These are phyloP conservation scores for Starmerella riodocensis DNA, from an alignment of 805 yeast genomes.

Conservation along the genomic window DNA sequence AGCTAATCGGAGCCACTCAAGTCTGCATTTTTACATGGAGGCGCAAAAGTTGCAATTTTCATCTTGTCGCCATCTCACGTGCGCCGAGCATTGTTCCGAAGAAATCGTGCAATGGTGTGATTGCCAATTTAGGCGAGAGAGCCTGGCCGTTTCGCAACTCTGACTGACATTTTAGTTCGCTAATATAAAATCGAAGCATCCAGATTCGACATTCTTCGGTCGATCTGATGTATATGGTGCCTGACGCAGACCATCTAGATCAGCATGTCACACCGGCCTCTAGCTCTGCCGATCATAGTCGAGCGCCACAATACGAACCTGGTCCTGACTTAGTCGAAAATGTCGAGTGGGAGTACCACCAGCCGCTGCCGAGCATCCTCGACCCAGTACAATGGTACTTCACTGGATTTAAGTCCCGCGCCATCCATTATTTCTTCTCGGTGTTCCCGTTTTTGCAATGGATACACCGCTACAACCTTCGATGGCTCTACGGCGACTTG, in stretches of 20 bases:
- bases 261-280: too few species aligned
- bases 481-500: constrained; percentile 71
- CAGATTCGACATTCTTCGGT: too few species aligned
- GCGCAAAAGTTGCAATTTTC: not conserved
- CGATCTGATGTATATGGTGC: too few species aligned
- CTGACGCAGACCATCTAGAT: too few species aligned
- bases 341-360: constrained; percentile 13
- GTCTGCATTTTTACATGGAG: too few species aligned
- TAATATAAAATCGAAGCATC: too few species aligned
- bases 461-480: constrained; percentile 68
- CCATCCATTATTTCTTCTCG: constrained; percentile 41
- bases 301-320: constrained; percentile 2
- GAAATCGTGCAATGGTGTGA: constrained; percentile 13
- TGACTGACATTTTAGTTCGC: too few species aligned
- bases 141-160: too few species aligned
- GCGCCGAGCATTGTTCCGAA: not conserved
- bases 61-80: constrained; percentile 2
- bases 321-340: constrained; percentile 3
- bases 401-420: constrained; percentile 9
- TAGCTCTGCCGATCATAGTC: not conserved
- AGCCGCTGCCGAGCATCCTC: constrained; percentile 12
- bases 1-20: too few species aligned
- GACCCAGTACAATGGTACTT: constrained; percentile 17
- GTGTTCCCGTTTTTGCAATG: constrained; percentile 72
- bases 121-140: not conserved